Conservation (phyloP, 202 grass and related monocot species). For the Brachypodium distachyon region DNA sequence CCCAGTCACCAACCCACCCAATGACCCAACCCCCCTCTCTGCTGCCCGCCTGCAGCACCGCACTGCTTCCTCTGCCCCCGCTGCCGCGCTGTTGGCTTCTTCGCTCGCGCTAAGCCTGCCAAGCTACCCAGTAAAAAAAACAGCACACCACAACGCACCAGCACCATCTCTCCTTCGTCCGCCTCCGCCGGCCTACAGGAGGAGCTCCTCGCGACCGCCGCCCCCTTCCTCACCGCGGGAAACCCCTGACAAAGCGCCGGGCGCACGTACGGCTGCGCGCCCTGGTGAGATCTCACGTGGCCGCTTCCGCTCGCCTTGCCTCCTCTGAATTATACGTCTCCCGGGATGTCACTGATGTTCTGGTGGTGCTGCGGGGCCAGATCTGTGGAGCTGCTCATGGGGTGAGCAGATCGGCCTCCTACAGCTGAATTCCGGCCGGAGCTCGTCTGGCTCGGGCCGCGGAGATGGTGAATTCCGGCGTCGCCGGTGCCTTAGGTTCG, state of each 20-base stretch:
- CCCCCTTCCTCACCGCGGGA: background rate
- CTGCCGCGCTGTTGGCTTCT: background rate
- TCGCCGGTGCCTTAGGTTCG: constrained; percentile 14
- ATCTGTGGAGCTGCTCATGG: constrained; percentile 27
- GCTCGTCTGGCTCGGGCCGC: background rate
- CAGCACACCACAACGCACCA: background rate
- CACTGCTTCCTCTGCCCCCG: background rate
- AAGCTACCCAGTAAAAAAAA: background rate
- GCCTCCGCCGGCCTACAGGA: background rate
- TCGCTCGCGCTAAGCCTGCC: background rate
- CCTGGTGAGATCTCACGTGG: constrained; percentile 1
- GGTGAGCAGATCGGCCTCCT: constrained; percentile 25
- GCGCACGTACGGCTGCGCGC: too few species aligned
- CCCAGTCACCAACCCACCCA: background rate
- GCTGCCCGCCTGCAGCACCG: background rate
- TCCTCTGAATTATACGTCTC: background rate
- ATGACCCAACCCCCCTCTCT: background rate
- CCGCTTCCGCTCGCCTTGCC: background rate
- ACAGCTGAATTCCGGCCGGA: background rate
- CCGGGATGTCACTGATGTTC: background rate
- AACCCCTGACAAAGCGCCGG: background rate
- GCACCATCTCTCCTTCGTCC: background rate
- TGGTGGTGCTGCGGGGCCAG: background rate
- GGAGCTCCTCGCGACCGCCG: background rate
- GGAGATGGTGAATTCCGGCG: constrained; percentile 18